A percentile compares a stretch with the other conserved stretches of the same genome.
These are phyloP conservation scores for Lactarius vividus DNA, from an alignment of 768 basidiomycete species.

Conservation along the genomic window DNA sequence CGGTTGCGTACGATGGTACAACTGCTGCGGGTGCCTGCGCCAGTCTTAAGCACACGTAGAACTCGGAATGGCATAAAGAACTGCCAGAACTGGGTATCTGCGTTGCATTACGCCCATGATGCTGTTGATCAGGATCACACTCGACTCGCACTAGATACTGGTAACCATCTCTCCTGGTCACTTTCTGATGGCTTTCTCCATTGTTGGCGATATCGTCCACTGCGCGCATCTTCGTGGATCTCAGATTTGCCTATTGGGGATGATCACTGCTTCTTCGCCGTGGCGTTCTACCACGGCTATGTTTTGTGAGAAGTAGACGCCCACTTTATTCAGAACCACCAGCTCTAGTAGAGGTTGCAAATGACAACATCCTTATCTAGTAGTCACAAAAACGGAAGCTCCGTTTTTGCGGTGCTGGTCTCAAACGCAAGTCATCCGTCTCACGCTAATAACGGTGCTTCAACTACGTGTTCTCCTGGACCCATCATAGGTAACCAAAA, in stretches of 20 bases:
- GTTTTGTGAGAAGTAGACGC: background rate
- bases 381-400: background rate
- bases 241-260: background rate
- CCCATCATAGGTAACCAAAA: background rate
- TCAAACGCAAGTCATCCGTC: background rate
- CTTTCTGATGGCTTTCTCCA: background rate
- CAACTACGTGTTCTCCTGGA: background rate
- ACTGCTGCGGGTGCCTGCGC: background rate
- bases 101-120: background rate
- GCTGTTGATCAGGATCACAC: constrained; percentile 6
- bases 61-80: background rate
- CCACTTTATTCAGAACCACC: background rate
- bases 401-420: background rate
- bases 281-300: background rate
- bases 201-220: background rate
- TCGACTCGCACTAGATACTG: background rate
- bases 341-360: background rate
- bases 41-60: background rate
- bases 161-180: constrained; percentile 6
- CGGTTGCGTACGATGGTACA: background rate
- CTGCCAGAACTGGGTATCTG: background rate
- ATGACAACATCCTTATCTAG: background rate
- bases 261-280: background rate
- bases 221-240: background rate
- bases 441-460: constrained; percentile 6